These are phyloP conservation scores for Forsythia viridissima DNA, from an alignment of 257 asterid genomes.

Conservation along the genomic window DNA sequence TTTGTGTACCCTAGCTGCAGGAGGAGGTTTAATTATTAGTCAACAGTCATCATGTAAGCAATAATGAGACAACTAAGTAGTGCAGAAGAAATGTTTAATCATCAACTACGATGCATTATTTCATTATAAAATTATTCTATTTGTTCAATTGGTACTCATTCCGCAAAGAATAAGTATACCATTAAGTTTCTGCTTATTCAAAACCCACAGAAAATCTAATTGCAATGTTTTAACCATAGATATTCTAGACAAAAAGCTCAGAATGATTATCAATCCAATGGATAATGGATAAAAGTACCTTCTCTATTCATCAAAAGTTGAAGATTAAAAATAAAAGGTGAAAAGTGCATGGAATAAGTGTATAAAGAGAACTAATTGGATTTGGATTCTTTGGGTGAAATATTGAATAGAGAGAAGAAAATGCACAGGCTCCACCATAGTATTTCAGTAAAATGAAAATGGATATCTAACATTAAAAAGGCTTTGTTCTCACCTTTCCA, in stretches of 20 bases:
- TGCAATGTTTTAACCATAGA: neutral
- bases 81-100: slow-evolving; percentile 2
- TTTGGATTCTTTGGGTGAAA: neutral
- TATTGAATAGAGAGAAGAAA: slow-evolving; percentile 7
- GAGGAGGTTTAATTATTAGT: slow-evolving; percentile 17
- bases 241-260: neutral
- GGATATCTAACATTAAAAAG: neutral
- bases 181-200: neutral
- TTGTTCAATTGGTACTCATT: neutral
- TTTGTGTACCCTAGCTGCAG: slow-evolving; percentile 97
- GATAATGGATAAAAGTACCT: neutral
- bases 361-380: neutral
- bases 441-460: slow-evolving; percentile 9
- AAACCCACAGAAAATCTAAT: neutral
- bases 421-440: slow-evolving; percentile 6
- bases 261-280: neutral
- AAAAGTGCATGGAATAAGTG: neutral
- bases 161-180: neutral
- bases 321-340: neutral
- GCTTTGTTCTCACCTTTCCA: slow-evolving; percentile 70
- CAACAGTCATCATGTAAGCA: slow-evolving; percentile 11
- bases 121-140: neutral
- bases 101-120: neutral
- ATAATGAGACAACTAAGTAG: neutral
- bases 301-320: neutral